These are phyloP conservation scores for Aphanomyces stellatus DNA, from an alignment of 352 stramenopile genomes.

Conservation along the genomic window DNA sequence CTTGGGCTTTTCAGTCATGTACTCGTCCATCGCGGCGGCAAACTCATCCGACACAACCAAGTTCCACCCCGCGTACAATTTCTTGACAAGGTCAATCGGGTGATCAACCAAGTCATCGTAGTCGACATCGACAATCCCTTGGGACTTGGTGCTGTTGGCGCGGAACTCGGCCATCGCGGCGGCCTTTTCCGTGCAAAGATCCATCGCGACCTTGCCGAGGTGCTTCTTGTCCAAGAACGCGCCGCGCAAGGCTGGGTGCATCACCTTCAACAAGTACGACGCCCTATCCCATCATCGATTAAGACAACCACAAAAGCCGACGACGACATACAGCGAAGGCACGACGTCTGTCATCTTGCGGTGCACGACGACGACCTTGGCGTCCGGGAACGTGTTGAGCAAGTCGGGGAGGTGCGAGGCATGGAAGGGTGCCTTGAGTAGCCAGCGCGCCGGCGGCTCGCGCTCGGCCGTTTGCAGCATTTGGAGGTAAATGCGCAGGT, in stretches of 20 bases:
- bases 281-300: not conserved
- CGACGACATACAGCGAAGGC: slow-evolving; percentile 6
- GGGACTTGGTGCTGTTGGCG: not conserved
- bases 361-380: slow-evolving; percentile 10
- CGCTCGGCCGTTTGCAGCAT: slow-evolving; percentile 5
- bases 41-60: slow-evolving; percentile 14
- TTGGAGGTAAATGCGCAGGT: slow-evolving; percentile 13
- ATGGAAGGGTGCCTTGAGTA: slow-evolving; percentile 18
- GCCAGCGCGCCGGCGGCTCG: not conserved
- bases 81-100: slow-evolving; percentile 17
- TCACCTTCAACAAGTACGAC: not conserved
- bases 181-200: slow-evolving; percentile 11
- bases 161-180: not conserved
- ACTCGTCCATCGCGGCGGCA: slow-evolving; percentile 3
- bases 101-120: slow-evolving; percentile 18
- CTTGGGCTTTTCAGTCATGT: slow-evolving; percentile 19
- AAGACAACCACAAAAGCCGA: not conserved
- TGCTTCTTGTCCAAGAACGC: slow-evolving; percentile 16
- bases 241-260: slow-evolving; percentile 9
- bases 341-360: slow-evolving; percentile 17
- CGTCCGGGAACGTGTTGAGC: slow-evolving; percentile 4
- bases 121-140: not conserved
- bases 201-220: not conserved
- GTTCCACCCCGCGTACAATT: slow-evolving; percentile 14
- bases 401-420: slow-evolving; percentile 1